Base-by-base conservation (phyloP, 2,329 filamentous ascomycete genomes). In the Knoxdaviesia capensis region DNA sequence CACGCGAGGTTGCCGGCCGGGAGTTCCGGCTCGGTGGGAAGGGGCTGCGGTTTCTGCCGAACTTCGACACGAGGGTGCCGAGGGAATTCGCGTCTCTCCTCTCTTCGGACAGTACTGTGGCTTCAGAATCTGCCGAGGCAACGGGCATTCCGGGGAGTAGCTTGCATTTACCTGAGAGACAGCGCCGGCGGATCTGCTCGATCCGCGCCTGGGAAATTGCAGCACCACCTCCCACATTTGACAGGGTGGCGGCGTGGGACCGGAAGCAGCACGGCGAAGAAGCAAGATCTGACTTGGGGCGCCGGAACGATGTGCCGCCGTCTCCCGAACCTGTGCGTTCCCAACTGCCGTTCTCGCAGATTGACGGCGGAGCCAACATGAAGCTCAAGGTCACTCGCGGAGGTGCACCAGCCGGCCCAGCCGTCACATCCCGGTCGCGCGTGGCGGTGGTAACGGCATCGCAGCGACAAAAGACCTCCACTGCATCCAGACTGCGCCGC, bases 331-430 rank as follows among this genome's bases (percentile, higher is more conserved):
- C 20, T 20, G 20, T 11, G 5, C 38, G 38, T 7, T 36, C 31
- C 7, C 41, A 41, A 6, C 34, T 28, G 10, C 38, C 32, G 34
- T 56, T 86, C 5, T 94, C 86, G 1, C 87, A 96, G 53, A 88
- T 96, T 42, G 83, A 93, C 41, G 85, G 81, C 0, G 77, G 86
- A 0, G 94, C 88, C 0, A 87, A 88, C 41, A 80, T 71, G 54
- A 82, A 84, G 36, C 35, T 11, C 20, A 20, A 20, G 20, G 20
- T 20, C 20, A 20, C 20, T 20, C 20, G 20, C 20, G 20, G 20
- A 20, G 20, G 20, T 20, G 20, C 20, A 20, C 20, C 20, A 20
- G 20, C 20, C 20, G 20, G 20, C 20, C 20, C 20, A 20, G 20
- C 20, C 20, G 20, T 20, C 3, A 20, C 20, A 20, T 20, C 20